Conservation (phyloP, 805 yeast species). For the Cyberlindnera meyerae region DNA sequence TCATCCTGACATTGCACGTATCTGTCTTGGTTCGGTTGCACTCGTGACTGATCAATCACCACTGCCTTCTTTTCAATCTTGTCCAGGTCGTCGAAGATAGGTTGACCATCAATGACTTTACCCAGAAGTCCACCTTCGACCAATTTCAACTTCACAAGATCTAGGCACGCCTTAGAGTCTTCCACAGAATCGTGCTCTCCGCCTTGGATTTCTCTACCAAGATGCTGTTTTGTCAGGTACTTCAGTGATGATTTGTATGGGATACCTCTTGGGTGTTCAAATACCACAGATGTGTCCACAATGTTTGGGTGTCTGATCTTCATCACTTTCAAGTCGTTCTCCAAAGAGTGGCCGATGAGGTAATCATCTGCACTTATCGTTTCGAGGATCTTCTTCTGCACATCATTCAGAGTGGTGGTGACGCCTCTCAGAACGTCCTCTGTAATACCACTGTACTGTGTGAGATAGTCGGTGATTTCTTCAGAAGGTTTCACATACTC, state of each 20-base stretch:
- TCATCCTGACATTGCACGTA: conserved; percentile 50
- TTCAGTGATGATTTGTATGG: conserved; percentile 76
- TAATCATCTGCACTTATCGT: conserved; percentile 54
- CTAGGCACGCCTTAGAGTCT: conserved; percentile 78
- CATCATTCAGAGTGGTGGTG: conserved; percentile 59
- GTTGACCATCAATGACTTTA: conserved; percentile 36
- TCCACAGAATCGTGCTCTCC: conserved; percentile 83
- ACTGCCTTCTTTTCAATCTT: conserved; percentile 27
- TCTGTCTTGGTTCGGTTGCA: conserved; percentile 21
- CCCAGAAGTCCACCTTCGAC: conserved; percentile 68
- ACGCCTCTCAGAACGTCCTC: conserved; percentile 57
- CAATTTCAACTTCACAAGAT: conserved; percentile 66
- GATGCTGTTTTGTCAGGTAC: conserved; percentile 55
- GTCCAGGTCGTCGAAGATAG: conserved; percentile 36
- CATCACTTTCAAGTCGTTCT: conserved; percentile 72
- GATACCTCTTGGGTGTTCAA: conserved; percentile 78
- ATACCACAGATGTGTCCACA: conserved; percentile 75
- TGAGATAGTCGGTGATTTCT: conserved; percentile 73
- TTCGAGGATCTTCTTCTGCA: conserved; percentile 51
- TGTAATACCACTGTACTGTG: conserved; percentile 84
- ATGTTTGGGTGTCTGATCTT: conserved; percentile 65
- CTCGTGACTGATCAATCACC: conserved; percentile 31
- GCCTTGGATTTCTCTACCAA: conserved; percentile 59
- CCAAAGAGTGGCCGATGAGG: conserved; percentile 85
- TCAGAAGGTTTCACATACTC: conserved; percentile 73